A percentile compares a stretch with the other conserved stretches of the same genome.
Evolutionary conservation across 305 asterid genomes (phyloP).

Genomic region (Fraxinus dipetala): DNA sequence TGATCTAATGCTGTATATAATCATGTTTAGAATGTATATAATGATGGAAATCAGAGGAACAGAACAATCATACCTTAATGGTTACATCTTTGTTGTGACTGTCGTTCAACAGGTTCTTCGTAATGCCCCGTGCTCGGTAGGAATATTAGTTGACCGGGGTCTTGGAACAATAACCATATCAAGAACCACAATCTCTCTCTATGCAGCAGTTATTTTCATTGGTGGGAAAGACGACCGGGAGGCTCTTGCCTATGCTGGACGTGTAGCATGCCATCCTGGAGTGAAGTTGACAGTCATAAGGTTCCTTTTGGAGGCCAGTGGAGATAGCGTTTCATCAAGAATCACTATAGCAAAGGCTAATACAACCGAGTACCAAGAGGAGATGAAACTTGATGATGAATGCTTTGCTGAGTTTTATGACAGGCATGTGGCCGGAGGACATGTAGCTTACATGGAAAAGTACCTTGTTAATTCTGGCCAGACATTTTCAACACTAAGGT

Average conservation of each 20-base stretch:
- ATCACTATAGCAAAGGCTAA: conserved; percentile 66
- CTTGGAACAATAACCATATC: conserved; percentile 58
- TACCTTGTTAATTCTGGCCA: conserved; percentile 86
- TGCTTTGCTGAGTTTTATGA: conserved; percentile 86
- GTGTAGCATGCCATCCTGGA: conserved; percentile 82
- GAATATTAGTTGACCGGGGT: conserved; percentile 82
- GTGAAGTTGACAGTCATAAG: conserved; percentile 85
- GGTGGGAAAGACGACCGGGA: conserved; percentile 95
- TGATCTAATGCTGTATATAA: not conserved
- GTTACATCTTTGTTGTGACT: not conserved
- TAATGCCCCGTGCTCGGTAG: conserved; percentile 81
- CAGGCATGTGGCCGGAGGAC: conserved; percentile 75
- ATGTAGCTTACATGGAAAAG: conserved; percentile 82
- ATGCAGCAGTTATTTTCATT: conserved; percentile 85
- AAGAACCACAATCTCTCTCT: conserved; percentile 49
- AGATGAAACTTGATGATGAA: conserved; percentile 86
- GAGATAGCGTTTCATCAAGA: conserved; percentile 63
- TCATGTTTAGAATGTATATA: not conserved
- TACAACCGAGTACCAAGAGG: conserved; percentile 69
- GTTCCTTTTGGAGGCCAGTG: conserved; percentile 64
- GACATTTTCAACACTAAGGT: conserved; percentile 71
- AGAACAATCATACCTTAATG: not conserved
- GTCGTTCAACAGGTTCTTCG: conserved; percentile 57
- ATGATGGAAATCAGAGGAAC: not conserved
- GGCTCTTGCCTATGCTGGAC: conserved; percentile 75